Evolutionary conservation across 192 early-diverging fungal genomes (phyloP).

Genomic region (Martensiomyces pterosporus): DNA sequence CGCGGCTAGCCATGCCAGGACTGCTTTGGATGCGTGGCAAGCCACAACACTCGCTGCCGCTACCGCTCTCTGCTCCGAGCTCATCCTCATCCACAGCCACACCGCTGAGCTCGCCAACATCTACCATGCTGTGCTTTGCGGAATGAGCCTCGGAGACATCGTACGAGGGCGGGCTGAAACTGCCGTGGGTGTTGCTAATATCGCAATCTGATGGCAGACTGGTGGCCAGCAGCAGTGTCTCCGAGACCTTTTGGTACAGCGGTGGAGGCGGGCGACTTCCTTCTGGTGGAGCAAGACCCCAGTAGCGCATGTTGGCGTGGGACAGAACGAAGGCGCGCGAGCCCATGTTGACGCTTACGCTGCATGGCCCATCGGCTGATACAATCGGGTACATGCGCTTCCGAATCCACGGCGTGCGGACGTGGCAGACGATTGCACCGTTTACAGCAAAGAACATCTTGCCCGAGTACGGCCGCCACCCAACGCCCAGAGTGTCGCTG

Average conservation of each 20-base stretch:
- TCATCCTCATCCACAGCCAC: too few relatives aligned
- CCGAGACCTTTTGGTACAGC: conserved; percentile 57
- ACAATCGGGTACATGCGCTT: conserved; percentile 57
- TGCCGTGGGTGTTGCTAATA: background rate
- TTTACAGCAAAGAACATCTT: conserved; percentile 71
- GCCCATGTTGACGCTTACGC: conserved; percentile 37
- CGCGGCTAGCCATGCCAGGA: too few relatives aligned
- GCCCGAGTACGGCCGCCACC: conserved; percentile 65
- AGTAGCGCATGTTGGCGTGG: conserved; percentile 46
- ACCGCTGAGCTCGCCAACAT: conserved; percentile 2
- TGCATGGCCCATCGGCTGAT: conserved; percentile 46
- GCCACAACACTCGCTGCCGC: too few relatives aligned
- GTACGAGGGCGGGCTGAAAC: conserved; percentile 18
- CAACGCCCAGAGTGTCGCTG: conserved; percentile 70
- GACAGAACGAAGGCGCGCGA: conserved; percentile 43
- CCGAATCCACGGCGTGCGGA: conserved; percentile 58
- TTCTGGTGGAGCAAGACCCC: conserved; percentile 42
- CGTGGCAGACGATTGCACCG: conserved; percentile 58
- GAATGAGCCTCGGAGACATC: conserved; percentile 1
- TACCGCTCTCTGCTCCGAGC: too few relatives aligned
- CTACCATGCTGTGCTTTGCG: background rate
- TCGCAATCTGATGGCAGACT: conserved; percentile 1
- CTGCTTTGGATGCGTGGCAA: too few relatives aligned
- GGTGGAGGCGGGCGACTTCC: conserved; percentile 44
- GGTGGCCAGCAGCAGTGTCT: conserved; percentile 54